A percentile compares a stretch with the other conserved stretches of the same genome.
Conservation (phyloP, 2,329 filamentous ascomycete species). For the Dryadomyces sulphureus region DNA sequence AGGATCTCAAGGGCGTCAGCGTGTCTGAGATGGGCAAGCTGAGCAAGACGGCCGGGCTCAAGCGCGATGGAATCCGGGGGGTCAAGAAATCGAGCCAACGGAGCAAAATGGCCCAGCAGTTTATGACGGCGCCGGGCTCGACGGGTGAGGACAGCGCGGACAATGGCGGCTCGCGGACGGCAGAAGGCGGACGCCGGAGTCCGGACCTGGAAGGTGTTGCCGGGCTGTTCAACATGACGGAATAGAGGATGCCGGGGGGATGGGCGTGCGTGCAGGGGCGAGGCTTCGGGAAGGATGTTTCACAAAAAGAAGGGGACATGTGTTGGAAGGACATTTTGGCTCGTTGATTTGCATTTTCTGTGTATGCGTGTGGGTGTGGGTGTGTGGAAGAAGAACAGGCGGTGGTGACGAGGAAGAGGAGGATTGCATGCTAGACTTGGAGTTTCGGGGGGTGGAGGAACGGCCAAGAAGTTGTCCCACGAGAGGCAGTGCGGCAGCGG, state of each 20-base stretch:
- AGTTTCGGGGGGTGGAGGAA: neutral
- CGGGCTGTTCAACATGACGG: constrained; percentile 25
- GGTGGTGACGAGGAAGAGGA: neutral
- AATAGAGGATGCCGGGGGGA: constrained; percentile 1
- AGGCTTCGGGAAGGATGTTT: no score
- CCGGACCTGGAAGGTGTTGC: constrained; percentile 43
- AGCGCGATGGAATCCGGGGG: constrained; percentile 12
- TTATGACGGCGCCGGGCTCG: constrained; percentile 37
- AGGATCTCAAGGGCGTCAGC: constrained; percentile 76
- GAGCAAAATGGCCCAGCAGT: constrained; percentile 50
- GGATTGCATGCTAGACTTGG: neutral
- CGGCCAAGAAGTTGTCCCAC: neutral
- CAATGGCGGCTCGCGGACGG: constrained; percentile 4
- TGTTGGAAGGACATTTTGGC: neutral
- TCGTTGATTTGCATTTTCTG: neutral
- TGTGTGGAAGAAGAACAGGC: neutral
- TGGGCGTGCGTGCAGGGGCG: no score
- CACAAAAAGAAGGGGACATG: neutral
- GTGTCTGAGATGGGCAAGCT: constrained; percentile 90
- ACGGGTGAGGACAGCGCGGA: constrained; percentile 13
- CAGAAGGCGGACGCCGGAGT: constrained; percentile 19
- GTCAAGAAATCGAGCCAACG: constrained; percentile 26
- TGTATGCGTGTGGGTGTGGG: neutral
- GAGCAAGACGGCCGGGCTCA: constrained; percentile 31
- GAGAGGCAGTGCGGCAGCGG: neutral